Evolutionary conservation across 176 grass and related monocot genomes (phyloP).

Genomic region (Aegilops tauschii): DNA sequence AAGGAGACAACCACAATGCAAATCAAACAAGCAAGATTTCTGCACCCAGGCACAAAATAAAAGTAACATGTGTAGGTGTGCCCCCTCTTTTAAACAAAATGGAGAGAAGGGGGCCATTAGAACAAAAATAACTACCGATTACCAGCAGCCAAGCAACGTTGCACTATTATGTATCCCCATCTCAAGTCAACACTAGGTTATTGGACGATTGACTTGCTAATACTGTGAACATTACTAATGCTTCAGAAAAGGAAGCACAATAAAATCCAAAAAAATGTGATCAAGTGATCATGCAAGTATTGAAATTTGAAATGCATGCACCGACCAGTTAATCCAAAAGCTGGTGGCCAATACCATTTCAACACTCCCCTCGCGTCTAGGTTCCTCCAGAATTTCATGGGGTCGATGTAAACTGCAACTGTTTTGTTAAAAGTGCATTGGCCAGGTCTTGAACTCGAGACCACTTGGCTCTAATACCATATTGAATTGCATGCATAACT

Average conservation of each 20-base stretch:
- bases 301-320: not conserved
- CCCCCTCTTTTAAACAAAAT: not conserved
- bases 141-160: not conserved
- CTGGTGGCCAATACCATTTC: not conserved
- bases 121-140: not conserved
- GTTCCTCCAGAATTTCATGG: not conserved
- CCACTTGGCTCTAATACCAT: not conserved
- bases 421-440: not conserved
- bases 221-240: not conserved
- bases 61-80: not conserved
- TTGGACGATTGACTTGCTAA: not conserved
- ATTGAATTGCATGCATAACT: not conserved
- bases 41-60: slow-evolving; percentile 4
- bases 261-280: not conserved
- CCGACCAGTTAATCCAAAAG: not conserved
- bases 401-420: not conserved
- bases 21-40: slow-evolving; percentile 22
- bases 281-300: not conserved
- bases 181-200: not conserved
- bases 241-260: not conserved
- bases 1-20: not conserved
- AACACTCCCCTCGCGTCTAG: not conserved
- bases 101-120: not conserved
- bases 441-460: not conserved
- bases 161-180: not conserved